Evolutionary conservation across 352 stramenopile species (phyloP).

Genomic region (Achlya hypogyna): DNA sequence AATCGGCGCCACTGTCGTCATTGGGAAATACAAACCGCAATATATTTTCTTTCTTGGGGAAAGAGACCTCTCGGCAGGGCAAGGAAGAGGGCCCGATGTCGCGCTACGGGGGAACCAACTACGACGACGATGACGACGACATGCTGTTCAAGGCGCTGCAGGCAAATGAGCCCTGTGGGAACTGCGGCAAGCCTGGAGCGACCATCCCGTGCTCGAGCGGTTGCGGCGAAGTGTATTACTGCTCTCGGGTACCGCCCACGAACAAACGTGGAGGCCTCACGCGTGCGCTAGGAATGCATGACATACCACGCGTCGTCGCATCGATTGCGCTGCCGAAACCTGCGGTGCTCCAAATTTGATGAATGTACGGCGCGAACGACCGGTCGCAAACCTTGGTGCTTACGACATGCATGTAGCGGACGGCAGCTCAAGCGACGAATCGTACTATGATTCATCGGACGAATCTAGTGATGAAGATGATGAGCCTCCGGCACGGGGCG

Average conservation of each 20-base stretch:
- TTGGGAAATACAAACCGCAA: slow-evolving; percentile 1
- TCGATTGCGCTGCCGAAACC: slow-evolving; percentile 73
- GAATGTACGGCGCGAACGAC: not conserved
- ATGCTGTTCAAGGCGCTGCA: slow-evolving; percentile 76
- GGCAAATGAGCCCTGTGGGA: slow-evolving; percentile 79
- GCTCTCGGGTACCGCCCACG: slow-evolving; percentile 47
- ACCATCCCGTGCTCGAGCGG: slow-evolving; percentile 84
- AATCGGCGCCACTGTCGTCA: not conserved
- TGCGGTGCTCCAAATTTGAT: slow-evolving; percentile 85
- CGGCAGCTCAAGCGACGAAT: slow-evolving; percentile 6
- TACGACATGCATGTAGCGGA: slow-evolving; percentile 6
- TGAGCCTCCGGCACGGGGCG: not conserved
- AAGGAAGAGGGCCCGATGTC: slow-evolving; percentile 1
- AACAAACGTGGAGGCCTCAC: not conserved
- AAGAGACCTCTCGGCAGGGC: not conserved
- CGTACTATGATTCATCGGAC: slow-evolving; percentile 6
- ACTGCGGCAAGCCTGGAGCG: slow-evolving; percentile 67
- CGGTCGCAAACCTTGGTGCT: not conserved
- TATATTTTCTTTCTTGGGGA: slow-evolving; percentile 13
- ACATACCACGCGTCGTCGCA: slow-evolving; percentile 84
- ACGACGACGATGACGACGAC: slow-evolving; percentile 81
- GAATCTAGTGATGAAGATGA: slow-evolving; percentile 15
- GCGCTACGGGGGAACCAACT: slow-evolving; percentile 26
- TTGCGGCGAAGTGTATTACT: slow-evolving; percentile 82
- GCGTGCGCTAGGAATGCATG: slow-evolving; percentile 73